Evolutionary conservation across 345 rosid genomes (phyloP).

Genomic region (Syzygium oleosum): DNA sequence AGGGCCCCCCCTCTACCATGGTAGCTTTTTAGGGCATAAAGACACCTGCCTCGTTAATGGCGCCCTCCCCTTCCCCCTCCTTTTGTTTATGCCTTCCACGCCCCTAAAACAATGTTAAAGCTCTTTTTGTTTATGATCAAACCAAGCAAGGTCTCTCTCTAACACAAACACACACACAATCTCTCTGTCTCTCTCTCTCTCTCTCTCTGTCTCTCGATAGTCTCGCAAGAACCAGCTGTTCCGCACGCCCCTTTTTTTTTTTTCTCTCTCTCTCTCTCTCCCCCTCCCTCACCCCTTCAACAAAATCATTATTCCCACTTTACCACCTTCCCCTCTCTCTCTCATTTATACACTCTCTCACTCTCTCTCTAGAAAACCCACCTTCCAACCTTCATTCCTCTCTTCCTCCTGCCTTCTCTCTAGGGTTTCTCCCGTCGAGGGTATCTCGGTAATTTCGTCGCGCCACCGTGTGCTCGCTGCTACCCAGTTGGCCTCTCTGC

Average conservation of each 20-base stretch:
- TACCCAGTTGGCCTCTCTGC: neutral
- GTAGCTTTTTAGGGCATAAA: neutral
- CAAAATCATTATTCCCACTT: neutral
- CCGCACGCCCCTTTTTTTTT: neutral
- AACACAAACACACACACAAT: neutral
- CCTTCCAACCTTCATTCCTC: neutral
- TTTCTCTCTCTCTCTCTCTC: neutral
- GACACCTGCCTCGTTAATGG: neutral
- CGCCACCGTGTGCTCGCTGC: neutral
- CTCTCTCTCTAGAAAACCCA: neutral
- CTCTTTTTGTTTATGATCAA: neutral
- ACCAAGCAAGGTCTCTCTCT: neutral
- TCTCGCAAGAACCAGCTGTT: slow-evolving; percentile 8
- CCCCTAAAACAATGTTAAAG: neutral
- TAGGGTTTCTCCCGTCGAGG: neutral
- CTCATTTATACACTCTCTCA: neutral
- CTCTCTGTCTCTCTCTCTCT: neutral
- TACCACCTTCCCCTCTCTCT: neutral
- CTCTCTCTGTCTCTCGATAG: slow-evolving; percentile 3
- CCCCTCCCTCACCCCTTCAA: neutral
- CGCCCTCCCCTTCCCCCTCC: neutral
- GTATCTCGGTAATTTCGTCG: neutral
- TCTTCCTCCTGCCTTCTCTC: neutral
- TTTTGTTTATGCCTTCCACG: neutral
- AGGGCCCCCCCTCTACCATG: neutral